Evolutionary conservation across 257 asterid genomes (phyloP), one percentile per base, ranked within the genome.

Genomic region (Haberlea rhodopensis): DNA sequence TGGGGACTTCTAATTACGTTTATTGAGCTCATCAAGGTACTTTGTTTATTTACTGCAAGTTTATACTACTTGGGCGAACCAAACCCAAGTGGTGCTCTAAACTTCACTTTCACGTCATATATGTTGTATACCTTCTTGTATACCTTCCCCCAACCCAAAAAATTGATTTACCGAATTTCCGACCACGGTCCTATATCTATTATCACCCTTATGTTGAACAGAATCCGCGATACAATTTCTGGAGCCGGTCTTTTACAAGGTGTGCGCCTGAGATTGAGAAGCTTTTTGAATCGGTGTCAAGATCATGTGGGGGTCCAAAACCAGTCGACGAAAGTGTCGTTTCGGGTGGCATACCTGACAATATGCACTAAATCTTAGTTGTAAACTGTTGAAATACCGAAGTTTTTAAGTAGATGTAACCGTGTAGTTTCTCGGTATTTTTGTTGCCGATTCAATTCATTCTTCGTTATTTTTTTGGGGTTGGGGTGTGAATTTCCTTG

Each of bases 191-290:
- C 51, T 43, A 5, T 11, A 4, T 37, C 52, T n/a, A 46, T 57
- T 67, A 18, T n/a, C 52, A 4, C 5, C 2, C 46, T 31, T 28
- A 26, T 56, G 22, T 59, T n/a, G 49, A 25, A 57, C 84, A 92
- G 99, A 92, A 92, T 81, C 88, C 96, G 0, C 69, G 91, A 72
- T 92, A 89, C 78, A 89, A 89, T 69, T 92, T 92, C 84, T 89
- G 99, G 99, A 87, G 94, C 66, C 78, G 88, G 63, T 74, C 84
- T 25, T 92, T 92, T 77, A 92, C 97, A 6, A 81, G 95, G 59
- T 89, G 97, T 66, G 97, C 99, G 6, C 95, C 99, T 0, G 99
- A 92, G 82, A 89, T 92, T 7, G 97, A 92, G 82, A 89, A 84
- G 84, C 84, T 92, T 21, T 89, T 92, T 24, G 91, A 92, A 67